A percentile compares a stretch with the other conserved stretches of the same genome.
These are phyloP conservation scores for Oryza nivara DNA, from an alignment of 176 grass and related monocot genomes.

Conservation along the genomic window DNA sequence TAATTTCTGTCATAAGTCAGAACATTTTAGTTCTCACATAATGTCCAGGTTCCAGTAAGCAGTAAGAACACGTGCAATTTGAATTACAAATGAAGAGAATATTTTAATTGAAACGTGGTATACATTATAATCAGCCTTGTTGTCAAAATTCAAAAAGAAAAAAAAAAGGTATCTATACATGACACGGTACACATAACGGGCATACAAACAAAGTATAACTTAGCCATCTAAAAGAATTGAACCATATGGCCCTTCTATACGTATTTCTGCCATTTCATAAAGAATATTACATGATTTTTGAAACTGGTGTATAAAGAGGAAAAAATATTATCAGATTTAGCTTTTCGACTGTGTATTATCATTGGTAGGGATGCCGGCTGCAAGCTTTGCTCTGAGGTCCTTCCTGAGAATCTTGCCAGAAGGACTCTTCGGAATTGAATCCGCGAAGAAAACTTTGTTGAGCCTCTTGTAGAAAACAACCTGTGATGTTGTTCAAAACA, in stretches of 20 bases:
- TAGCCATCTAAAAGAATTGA: constrained; percentile 62
- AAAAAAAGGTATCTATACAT: constrained; percentile 61
- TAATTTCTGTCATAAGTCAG: not conserved
- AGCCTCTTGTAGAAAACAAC: constrained; percentile 98
- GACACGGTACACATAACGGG: constrained; percentile 39
- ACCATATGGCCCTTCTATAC: constrained; percentile 37
- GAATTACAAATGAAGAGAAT: not conserved
- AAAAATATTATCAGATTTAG: constrained; percentile 14
- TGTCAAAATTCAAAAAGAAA: constrained; percentile 57
- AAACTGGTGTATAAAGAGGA: not conserved
- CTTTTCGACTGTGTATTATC: constrained; percentile 30
- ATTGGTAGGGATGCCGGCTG: constrained; percentile 38
- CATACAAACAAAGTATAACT: constrained; percentile 40
- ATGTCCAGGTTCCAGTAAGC: not conserved
- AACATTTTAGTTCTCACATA: not conserved
- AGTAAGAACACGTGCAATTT: not conserved
- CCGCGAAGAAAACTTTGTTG: constrained; percentile 73
- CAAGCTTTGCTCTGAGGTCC: constrained; percentile 82
- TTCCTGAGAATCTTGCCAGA: constrained; percentile 95
- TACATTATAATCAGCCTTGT: constrained; percentile 44
- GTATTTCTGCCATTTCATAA: constrained; percentile 44
- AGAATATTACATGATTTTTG: constrained; percentile 54
- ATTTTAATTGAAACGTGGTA: constrained; percentile 37
- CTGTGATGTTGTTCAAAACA: constrained; percentile 30
- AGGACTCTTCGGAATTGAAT: constrained; percentile 80